Base-by-base conservation (phyloP, 495 filamentous ascomycete species). In the Aspergillus hancockii region DNA sequence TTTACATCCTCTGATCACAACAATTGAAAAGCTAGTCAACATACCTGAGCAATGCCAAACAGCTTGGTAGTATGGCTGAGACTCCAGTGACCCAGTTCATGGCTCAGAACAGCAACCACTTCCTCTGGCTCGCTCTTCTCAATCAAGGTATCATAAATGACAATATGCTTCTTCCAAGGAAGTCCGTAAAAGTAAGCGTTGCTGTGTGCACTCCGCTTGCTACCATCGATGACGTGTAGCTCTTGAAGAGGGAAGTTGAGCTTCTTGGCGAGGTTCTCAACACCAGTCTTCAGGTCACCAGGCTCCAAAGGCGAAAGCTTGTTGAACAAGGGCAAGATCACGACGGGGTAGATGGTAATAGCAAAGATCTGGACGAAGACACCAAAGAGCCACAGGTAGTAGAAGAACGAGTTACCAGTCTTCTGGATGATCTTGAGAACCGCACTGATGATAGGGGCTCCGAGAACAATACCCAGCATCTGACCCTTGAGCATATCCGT, bases 151-250 rank as follows among this genome's bases (percentile, higher is more conserved):
- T 98, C 94, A 66, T 95, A 98, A 69, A 98, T 95, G 64, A 98
- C 94, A 76, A 98, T 98, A 79, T 97, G 94, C 84, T 98, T 98
- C 84, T 96, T 97, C 93, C 94, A 98, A 8, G 94, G 94, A 55
- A 98, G 82, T 54, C 94, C 94, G 62, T 94, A 96, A 77, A 98
- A 98, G 76, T 98, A 98, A 47, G 94, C 94, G 68, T 98, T 98
- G 79, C 90, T 95, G 77, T 98, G 94, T 30, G 94, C 92, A 66
- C 89, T 93, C 61, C 94, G 88, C 83, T 96, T 97, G 80, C 92
- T 96, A 31, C 94, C 95, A 70, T 98, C 94, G 65, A 98, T 98
- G 63, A 97, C 93, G 65, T 94, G 88, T 21, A 98, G 81, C 74
- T 96, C 90, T 52, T 86, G 83, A 23, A 98, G 82, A 7, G 94